Evolutionary conservation across 805 yeast genomes (phyloP).

Genomic region (Dipodascopsis uninucleata): DNA sequence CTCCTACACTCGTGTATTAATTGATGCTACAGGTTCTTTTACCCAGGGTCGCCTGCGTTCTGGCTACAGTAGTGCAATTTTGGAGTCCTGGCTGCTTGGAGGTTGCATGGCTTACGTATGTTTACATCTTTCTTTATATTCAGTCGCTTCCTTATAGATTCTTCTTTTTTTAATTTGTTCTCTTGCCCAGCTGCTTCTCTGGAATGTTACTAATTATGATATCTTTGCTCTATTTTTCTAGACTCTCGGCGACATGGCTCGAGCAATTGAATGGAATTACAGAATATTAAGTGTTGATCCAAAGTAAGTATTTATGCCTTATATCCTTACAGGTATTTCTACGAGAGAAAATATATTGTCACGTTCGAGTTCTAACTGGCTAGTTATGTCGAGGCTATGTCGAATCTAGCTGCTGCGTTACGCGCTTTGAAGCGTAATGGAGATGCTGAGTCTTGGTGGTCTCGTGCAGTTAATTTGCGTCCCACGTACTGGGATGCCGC

Average conservation of each 20-base stretch:
- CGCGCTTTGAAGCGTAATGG: conserved; percentile 18
- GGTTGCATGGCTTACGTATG: conserved; percentile 32
- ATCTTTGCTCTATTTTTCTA: background rate
- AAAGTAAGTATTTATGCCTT: conserved; percentile 10
- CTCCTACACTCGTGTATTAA: no score
- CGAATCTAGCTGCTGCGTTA: conserved; percentile 30
- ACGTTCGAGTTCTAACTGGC: conserved; percentile 2
- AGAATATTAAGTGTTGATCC: conserved; percentile 21
- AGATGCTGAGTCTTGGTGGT: conserved; percentile 32
- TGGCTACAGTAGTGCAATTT: conserved; percentile 6
- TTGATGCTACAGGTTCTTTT: background rate
- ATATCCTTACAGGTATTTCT: background rate
- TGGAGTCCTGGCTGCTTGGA: conserved; percentile 30
- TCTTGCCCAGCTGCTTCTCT: background rate
- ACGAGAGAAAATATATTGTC: background rate
- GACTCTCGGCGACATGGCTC: conserved; percentile 22
- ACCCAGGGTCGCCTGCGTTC: conserved; percentile 3
- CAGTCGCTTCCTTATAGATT: background rate
- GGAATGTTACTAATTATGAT: background rate
- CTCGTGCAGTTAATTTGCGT: conserved; percentile 21
- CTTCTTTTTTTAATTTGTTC: background rate
- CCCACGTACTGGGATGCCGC: conserved; percentile 34
- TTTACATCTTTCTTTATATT: background rate
- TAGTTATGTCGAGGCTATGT: conserved; percentile 31
- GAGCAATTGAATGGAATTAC: conserved; percentile 21